Evolutionary conservation across 169 alveolate genomes (phyloP), one percentile per base, ranked within the genome.

Genomic region (Cryptosporidium baileyi): DNA sequence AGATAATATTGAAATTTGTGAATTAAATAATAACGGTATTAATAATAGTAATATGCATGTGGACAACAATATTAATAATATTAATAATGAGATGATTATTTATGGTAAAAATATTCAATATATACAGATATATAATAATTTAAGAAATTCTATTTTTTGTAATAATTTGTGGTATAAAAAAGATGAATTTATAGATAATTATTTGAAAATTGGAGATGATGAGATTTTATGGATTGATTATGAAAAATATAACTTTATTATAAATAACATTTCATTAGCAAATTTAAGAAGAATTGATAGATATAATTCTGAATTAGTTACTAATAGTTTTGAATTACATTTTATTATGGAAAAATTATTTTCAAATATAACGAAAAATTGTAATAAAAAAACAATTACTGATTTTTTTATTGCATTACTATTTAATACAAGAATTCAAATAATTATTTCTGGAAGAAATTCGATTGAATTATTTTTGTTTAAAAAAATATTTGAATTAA

Each of bases 81-180:
- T 26, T 26, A 45, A 45, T 45, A 45, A 45, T 9, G 3, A 4
- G 19, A 44, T 11, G 5, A 15, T 51, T 30, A 28, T 51, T 6
- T 0, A 47, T 28, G 47, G 62, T 0, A 1, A 1, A 38, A 51
- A 51, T 36, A 1, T 9, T 36, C 81, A 65, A 36, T 26, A 3
- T 19, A 30, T 65, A 30, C 60, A 65, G 43, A 19, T 51, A 26
- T 65, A 47, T 26, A 51, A 13, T 3, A 45, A 65, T 38, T 41
- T 65, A 1, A 65, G 30, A 28, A 49, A 36, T 11, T 65, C 81
- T 11, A 65, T 65, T 65, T 65, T n/a, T 15, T 28, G 30, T 3
- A 65, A 65, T 51, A 65, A 65, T 47, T 51, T 65, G 8, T 65
- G 81, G 81, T 65, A 34, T 51, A 65, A 30, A 28, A 38, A 61